Conservation (phyloP, 306 rosid genomes). For the Malus orientalis region DNA sequence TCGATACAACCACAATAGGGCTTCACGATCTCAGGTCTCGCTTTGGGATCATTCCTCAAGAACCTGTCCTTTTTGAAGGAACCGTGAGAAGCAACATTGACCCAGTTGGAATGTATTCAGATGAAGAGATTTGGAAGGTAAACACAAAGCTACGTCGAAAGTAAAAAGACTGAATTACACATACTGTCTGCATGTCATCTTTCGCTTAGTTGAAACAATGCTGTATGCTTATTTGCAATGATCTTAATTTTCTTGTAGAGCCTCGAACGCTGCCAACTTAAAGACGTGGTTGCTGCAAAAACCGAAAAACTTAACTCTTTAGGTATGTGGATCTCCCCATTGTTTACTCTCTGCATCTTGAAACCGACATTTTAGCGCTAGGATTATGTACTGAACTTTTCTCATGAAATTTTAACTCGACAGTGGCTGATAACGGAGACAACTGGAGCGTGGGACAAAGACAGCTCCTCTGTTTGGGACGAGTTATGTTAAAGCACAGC, state of each 20-base stretch:
- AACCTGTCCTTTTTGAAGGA: slow-evolving; percentile 96
- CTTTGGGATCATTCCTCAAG: slow-evolving; percentile 95
- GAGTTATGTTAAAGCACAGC: slow-evolving; percentile 91
- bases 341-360: neutral
- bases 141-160: neutral
- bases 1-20: slow-evolving; percentile 62
- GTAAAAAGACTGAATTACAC: neutral
- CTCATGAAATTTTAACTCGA: neutral
- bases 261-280: slow-evolving; percentile 88
- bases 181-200: neutral
- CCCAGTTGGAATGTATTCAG: slow-evolving; percentile 60
- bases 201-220: neutral
- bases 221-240: neutral
- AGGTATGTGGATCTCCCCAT: slow-evolving; percentile 35
- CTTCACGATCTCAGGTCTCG: slow-evolving; percentile 94
- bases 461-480: slow-evolving; percentile 83
- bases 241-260: slow-evolving; percentile 34
- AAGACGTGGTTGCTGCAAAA: slow-evolving; percentile 70
- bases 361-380: neutral
- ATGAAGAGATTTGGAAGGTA: slow-evolving; percentile 97
- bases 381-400: neutral
- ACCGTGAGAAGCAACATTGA: slow-evolving; percentile 86
- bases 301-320: slow-evolving; percentile 67
- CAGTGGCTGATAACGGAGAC: slow-evolving; percentile 83
- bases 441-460: slow-evolving; percentile 99